Conservation (phyloP, 2,329 filamentous ascomycete species). For the Colletotrichum camelliae region DNA sequence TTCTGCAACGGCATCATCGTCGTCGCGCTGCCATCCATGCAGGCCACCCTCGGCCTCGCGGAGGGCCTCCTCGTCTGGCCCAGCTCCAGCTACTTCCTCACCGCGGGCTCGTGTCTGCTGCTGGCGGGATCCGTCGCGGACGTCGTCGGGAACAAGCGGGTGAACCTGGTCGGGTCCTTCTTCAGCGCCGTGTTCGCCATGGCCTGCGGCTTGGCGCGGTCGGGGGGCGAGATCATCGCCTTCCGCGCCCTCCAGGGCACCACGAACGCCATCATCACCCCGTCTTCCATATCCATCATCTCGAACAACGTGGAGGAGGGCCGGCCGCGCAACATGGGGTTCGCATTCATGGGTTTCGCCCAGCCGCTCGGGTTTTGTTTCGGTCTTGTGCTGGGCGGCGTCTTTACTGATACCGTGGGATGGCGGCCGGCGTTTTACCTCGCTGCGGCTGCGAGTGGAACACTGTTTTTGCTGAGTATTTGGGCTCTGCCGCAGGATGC, state of each 20-base stretch:
- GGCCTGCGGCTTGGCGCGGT: not conserved
- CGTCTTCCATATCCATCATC: not conserved
- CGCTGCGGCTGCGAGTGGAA: constrained; percentile 33
- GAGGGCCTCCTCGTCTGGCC: not conserved
- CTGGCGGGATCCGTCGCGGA: constrained; percentile 6
- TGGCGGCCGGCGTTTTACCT: constrained; percentile 8
- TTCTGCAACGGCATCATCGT: constrained; percentile 2
- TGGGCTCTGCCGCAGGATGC: constrained; percentile 48
- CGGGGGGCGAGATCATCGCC: not conserved
- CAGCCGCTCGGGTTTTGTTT: not conserved
- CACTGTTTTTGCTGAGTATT: constrained; percentile 43
- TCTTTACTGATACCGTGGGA: not conserved
- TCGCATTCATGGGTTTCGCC: constrained; percentile 25
- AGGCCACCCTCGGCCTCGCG: not conserved
- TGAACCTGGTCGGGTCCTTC: constrained; percentile 6
- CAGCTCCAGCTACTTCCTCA: not conserved
- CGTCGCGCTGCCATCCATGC: not conserved
- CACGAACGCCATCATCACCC: constrained; percentile 2
- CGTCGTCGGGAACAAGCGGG: not conserved
- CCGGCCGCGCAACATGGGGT: constrained; percentile 33
- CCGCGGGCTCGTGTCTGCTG: not conserved
- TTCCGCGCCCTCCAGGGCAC: constrained; percentile 7
- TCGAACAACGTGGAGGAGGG: not conserved
- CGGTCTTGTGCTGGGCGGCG: not conserved
- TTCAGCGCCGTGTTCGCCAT: not conserved